Evolutionary conservation across 2,329 filamentous ascomycete species (phyloP).

Genomic region (Fusarium abutilonis): DNA sequence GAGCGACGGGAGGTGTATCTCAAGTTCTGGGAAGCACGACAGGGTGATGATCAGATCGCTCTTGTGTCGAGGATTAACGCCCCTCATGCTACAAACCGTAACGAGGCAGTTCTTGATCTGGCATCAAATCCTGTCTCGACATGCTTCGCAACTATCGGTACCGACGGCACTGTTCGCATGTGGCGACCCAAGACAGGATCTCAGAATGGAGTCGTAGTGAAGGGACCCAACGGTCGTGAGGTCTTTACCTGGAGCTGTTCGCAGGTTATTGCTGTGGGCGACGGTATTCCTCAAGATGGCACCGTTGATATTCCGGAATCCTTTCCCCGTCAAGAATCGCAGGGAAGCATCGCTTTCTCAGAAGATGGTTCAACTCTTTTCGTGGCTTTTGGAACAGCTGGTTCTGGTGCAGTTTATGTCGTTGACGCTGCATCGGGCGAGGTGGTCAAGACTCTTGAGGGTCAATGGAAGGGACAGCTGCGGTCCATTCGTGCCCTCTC

Average conservation of each 20-base stretch:
- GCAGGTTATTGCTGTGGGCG: slow-evolving; percentile 64
- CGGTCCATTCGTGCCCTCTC: slow-evolving; percentile 76
- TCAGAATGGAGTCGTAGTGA: slow-evolving; percentile 73
- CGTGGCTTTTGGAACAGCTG: slow-evolving; percentile 65
- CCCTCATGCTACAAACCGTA: slow-evolving; percentile 72
- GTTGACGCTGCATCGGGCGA: slow-evolving; percentile 77
- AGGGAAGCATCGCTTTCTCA: slow-evolving; percentile 79
- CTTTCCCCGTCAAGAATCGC: slow-evolving; percentile 50
- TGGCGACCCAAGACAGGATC: slow-evolving; percentile 81
- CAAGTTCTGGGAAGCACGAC: slow-evolving; percentile 86
- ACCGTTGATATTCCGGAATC: slow-evolving; percentile 44
- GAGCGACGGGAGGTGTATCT: slow-evolving; percentile 78
- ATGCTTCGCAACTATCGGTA: slow-evolving; percentile 86
- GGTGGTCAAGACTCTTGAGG: slow-evolving; percentile 73
- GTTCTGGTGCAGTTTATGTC: slow-evolving; percentile 74
- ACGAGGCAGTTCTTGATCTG: slow-evolving; percentile 74
- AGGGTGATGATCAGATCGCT: slow-evolving; percentile 69
- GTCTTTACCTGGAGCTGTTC: slow-evolving; percentile 80
- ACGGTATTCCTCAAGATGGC: slow-evolving; percentile 57
- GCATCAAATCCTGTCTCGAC: slow-evolving; percentile 73
- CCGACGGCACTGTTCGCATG: slow-evolving; percentile 79
- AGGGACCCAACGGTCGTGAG: slow-evolving; percentile 65
- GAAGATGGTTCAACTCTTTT: slow-evolving; percentile 87
- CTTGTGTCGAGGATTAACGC: slow-evolving; percentile 84
- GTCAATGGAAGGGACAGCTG: slow-evolving; percentile 72